phyloP scores from a whole-genome alignment of 202 grass and related monocot species.

The Carex sylvatica region DNA sequence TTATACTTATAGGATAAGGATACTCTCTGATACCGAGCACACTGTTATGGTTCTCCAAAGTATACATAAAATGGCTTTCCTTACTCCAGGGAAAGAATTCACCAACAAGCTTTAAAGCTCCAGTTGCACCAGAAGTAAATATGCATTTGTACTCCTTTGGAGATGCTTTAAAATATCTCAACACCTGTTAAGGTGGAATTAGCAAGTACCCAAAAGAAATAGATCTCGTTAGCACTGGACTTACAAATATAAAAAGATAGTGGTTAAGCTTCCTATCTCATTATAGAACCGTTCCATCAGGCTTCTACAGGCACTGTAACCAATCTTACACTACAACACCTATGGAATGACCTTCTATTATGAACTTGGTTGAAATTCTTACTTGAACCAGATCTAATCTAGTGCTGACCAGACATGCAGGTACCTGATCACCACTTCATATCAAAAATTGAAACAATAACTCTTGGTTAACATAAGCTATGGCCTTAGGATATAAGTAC shows the following conservation, averaged over 20 bases:
- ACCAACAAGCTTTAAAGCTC: constrained; percentile 81
- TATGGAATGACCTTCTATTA: not conserved
- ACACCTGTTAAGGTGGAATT: constrained; percentile 57
- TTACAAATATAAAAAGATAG: not conserved
- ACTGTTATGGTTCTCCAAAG: constrained; percentile 96
- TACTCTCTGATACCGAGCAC: constrained; percentile 99
- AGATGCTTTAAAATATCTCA: constrained; percentile 90
- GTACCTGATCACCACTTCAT: not conserved
- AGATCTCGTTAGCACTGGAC: not conserved
- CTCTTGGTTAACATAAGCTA: constrained; percentile 6
- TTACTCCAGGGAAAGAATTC: constrained; percentile 96
- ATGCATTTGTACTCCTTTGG: constrained; percentile 85
- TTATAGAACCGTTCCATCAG: not conserved
- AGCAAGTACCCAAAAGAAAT: constrained; percentile 19
- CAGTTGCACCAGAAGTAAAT: constrained; percentile 96
- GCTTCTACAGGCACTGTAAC: not conserved
- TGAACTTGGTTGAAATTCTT: not conserved
- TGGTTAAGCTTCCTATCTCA: not conserved
- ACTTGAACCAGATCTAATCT: not conserved
- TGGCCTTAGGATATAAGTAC: not conserved
- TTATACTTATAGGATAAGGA: constrained; percentile 40
- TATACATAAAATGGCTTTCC: constrained; percentile 86
- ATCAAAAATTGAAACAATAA: not conserved
- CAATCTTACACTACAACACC: constrained; percentile 1
- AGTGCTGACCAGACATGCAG: not conserved